Conservation (phyloP, 805 yeast species). For the Metschnikowia koreensis region DNA sequence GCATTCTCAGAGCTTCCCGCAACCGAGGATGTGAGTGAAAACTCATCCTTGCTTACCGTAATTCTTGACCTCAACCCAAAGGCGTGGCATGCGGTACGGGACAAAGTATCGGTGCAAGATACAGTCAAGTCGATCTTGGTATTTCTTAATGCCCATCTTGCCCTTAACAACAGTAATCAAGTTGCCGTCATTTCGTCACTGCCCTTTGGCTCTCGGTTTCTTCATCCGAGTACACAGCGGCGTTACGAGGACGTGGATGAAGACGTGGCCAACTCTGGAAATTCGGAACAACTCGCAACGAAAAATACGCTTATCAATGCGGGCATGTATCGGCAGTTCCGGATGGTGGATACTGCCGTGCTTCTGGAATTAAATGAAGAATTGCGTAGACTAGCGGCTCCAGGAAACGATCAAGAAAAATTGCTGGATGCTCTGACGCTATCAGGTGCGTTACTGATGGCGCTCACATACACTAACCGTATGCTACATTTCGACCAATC, state of each 20-base stretch:
- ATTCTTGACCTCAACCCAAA: constrained; percentile 75
- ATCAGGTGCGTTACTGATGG: constrained; percentile 79
- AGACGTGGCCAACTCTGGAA: constrained; percentile 13
- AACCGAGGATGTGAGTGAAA: constrained; percentile 33
- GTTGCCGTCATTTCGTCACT: constrained; percentile 81
- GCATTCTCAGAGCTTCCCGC: constrained; percentile 41
- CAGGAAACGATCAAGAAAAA: constrained; percentile 10
- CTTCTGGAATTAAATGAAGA: constrained; percentile 54
- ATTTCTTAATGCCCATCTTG: constrained; percentile 81
- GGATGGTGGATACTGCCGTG: constrained; percentile 72
- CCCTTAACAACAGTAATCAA: constrained; percentile 78
- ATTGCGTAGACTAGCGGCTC: constrained; percentile 16
- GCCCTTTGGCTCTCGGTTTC: constrained; percentile 61
- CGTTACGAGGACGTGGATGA: constrained; percentile 12
- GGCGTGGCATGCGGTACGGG: constrained; percentile 55
- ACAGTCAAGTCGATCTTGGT: constrained; percentile 68
- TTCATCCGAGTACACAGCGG: constrained; percentile 56
- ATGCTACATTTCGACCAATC: constrained; percentile 49
- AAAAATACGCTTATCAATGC: constrained; percentile 32
- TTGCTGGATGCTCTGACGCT: constrained; percentile 36
- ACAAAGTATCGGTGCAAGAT: constrained; percentile 51
- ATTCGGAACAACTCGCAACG: background rate
- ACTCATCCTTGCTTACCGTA: constrained; percentile 75
- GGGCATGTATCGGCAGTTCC: constrained; percentile 83
- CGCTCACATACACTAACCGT: constrained; percentile 76